Conservation (phyloP, 768 basidiomycete genomes). For the Exidia glandulosa region DNA sequence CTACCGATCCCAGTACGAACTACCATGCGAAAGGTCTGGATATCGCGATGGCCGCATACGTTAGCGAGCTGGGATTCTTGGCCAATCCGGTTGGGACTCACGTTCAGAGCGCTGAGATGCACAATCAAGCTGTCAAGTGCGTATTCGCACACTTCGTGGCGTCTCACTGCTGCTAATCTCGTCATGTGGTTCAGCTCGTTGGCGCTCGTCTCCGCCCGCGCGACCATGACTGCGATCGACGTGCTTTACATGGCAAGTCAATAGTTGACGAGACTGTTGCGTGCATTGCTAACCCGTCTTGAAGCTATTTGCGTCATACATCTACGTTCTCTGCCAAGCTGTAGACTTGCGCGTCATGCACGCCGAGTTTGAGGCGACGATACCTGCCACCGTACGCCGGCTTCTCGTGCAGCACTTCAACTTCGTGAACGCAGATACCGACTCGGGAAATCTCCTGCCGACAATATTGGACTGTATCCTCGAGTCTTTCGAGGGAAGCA, state of each 20-base stretch:
- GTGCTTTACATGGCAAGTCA: constrained; percentile 17
- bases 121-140: constrained; percentile 60
- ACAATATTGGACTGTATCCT: constrained; percentile 24
- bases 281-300: not conserved
- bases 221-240: constrained; percentile 19
- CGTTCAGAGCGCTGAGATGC: constrained; percentile 83
- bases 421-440: constrained; percentile 22
- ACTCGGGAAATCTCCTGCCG: constrained; percentile 10
- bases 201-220: constrained; percentile 21
- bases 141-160: constrained; percentile 18
- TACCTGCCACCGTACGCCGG: constrained; percentile 37
- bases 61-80: constrained; percentile 69
- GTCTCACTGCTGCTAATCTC: constrained; percentile 19
- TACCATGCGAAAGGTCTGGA: constrained; percentile 81
- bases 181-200: constrained; percentile 12
- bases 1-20: constrained; percentile 69
- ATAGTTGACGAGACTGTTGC: constrained; percentile 11
- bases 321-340: constrained; percentile 71
- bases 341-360: constrained; percentile 73
- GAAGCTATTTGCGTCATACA: constrained; percentile 52
- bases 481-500: constrained; percentile 50
- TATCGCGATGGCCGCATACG: constrained; percentile 73
- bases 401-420: constrained; percentile 37
- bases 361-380: constrained; percentile 43
- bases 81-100: constrained; percentile 78